Conservation (phyloP, 2,329 filamentous ascomycete genomes). For the Penicillium sp. region DNA sequence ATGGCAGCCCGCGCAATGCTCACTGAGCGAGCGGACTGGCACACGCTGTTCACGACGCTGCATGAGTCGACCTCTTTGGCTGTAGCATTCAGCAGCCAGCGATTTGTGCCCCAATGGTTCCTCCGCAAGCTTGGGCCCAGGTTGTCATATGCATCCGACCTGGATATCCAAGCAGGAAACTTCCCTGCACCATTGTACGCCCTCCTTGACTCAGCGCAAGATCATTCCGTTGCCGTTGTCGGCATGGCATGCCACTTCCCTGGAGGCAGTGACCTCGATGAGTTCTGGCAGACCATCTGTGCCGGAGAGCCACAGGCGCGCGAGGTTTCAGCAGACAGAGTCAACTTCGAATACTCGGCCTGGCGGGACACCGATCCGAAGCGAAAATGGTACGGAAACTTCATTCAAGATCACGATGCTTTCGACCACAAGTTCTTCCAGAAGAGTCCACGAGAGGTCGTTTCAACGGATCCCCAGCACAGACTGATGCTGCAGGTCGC, state of each 20-base stretch:
- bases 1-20: neutral
- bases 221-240: neutral
- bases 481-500: constrained; percentile 25
- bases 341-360: neutral
- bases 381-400: neutral
- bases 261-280: neutral
- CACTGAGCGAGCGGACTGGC: neutral
- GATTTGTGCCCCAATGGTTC: neutral
- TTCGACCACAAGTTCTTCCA: constrained; percentile 1
- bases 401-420: neutral
- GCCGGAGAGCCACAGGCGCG: neutral
- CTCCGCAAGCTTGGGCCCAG: neutral
- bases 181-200: neutral
- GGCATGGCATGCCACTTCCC: neutral
- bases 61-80: neutral
- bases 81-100: neutral
- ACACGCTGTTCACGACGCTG: neutral
- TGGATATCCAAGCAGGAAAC: neutral
- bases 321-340: neutral
- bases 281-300: neutral
- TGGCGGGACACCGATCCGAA: neutral
- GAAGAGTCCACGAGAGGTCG: neutral
- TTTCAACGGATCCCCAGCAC: neutral
- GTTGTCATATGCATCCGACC: neutral
- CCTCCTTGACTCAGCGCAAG: neutral